A percentile compares a stretch with the other conserved stretches of the same genome.
Conservation (phyloP, 2,329 filamentous ascomycete species). For the Aspergillus amoenus region DNA sequence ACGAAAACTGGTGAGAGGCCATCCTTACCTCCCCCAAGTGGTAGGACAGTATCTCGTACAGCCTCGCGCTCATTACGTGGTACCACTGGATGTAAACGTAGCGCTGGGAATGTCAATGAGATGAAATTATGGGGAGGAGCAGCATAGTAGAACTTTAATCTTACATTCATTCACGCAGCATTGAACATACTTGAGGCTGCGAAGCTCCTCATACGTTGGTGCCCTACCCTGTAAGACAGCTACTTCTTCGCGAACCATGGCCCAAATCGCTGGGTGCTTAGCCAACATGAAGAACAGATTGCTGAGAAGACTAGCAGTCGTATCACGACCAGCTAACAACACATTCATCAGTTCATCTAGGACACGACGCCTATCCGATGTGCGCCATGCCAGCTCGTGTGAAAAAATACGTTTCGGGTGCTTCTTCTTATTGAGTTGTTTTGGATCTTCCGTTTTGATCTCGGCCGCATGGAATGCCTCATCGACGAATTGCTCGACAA, state of each 20-base stretch:
- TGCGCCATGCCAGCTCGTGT: constrained; percentile 45
- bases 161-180: constrained; percentile 26
- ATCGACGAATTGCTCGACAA: constrained; percentile 38
- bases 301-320: constrained; percentile 45
- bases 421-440: constrained; percentile 8
- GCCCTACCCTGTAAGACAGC: constrained; percentile 16
- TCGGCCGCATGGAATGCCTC: constrained; percentile 28
- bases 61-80: constrained; percentile 42
- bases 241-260: constrained; percentile 35
- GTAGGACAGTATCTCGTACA: constrained; percentile 39
- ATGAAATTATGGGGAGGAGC: neutral
- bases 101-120: constrained; percentile 1
- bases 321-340: constrained; percentile 52
- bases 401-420: constrained; percentile 38
- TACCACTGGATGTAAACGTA: constrained; percentile 45
- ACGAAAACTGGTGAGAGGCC: constrained; percentile 59
- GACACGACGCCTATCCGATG: constrained; percentile 43
- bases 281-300: constrained; percentile 44
- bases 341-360: constrained; percentile 50
- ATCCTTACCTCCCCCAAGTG: constrained; percentile 60
- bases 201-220: constrained; percentile 23
- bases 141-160: neutral
- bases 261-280: constrained; percentile 24
- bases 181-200: constrained; percentile 23
- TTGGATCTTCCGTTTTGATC: constrained; percentile 15